Evolutionary conservation across 306 rosid species (phyloP).

Genomic region (Acacia melanoxylon): DNA sequence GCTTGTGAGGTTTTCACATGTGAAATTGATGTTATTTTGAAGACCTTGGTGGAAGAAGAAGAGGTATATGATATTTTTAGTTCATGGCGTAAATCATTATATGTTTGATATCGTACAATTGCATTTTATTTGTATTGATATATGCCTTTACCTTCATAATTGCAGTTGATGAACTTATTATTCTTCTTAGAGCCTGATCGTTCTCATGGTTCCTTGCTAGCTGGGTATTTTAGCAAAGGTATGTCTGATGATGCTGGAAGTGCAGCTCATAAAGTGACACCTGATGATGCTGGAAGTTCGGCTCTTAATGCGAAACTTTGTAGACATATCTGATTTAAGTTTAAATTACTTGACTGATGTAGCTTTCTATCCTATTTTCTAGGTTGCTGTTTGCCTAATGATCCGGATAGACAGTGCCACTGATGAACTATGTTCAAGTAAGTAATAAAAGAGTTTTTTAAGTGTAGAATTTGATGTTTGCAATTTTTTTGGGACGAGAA

Average conservation of each 20-base stretch:
- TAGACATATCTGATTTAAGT: neutral
- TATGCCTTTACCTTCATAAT: slow-evolving; percentile 24
- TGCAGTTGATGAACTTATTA: slow-evolving; percentile 90
- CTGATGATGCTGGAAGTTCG: slow-evolving; percentile 18
- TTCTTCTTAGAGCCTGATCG: slow-evolving; percentile 89
- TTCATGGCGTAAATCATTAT: slow-evolving; percentile 7
- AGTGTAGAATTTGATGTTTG: neutral
- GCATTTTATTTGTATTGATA: slow-evolving; percentile 15
- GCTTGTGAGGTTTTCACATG: slow-evolving; percentile 94
- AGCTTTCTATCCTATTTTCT: slow-evolving; percentile 20
- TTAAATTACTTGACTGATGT: slow-evolving; percentile 18
- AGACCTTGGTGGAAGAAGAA: slow-evolving; percentile 95
- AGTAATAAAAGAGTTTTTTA: slow-evolving; percentile 33
- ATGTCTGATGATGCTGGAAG: slow-evolving; percentile 23
- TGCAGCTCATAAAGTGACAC: slow-evolving; percentile 8
- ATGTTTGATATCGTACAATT: neutral
- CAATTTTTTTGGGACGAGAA: neutral
- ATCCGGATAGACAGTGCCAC: slow-evolving; percentile 84
- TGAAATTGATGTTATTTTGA: slow-evolving; percentile 97
- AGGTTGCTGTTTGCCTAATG: slow-evolving; percentile 96
- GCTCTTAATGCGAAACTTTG: slow-evolving; percentile 14
- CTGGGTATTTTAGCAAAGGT: slow-evolving; percentile 99
- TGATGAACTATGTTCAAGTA: slow-evolving; percentile 96
- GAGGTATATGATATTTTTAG: slow-evolving; percentile 55
- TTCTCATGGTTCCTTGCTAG: slow-evolving; percentile 71